Evolutionary conservation across 768 basidiomycete genomes (phyloP), one percentile per base, ranked within the genome.

Genomic region (Lentinula aciculospora): DNA sequence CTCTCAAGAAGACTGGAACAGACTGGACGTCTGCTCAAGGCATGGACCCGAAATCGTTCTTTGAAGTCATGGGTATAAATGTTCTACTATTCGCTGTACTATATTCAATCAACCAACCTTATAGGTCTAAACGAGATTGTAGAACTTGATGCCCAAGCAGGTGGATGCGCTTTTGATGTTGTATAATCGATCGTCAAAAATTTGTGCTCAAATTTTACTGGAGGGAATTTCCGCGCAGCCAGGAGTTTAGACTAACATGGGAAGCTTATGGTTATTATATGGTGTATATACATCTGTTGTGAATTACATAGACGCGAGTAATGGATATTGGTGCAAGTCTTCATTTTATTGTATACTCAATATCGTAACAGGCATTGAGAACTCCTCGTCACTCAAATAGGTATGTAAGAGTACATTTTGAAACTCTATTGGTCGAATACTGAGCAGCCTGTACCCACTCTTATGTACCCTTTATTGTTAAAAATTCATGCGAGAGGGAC

Each of bases 1-100:
- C 83, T 0, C 70, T 90, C 44, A 88, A 85, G 73, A 86, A 87
- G 73, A 89, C 87, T 2, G 88, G 88, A 7, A 89, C 88, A 4
- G 88, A 90, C 66, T 88, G 85, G 66, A 57, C 67, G 19, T 72
- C 76, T 19, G 75, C 77, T 13, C 72, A 76, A 61, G 84, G 88
- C 21, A 88, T 89, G 88, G 86, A 88, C 62, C 88, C 88, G 7
- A 86, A 84, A 65, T 76, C 80, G 44, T 89, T 89, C 77, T 89
- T 90, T 68, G 80, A 86, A 65, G 83, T 88, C 53, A 85, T 89
- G 85, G 86, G 85, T 85, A 67, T 46, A 77, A 23, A 25, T 21
- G 21, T 23, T 47, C 40, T 32, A 25, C n/a, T 27, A 53, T 34
- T 4, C n/a, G 45, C 13, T 46, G 47, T 37, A 44, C 40, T 19